These are phyloP conservation scores for Prunus davidiana DNA, from an alignment of 306 rosid genomes.

Conservation along the genomic window DNA sequence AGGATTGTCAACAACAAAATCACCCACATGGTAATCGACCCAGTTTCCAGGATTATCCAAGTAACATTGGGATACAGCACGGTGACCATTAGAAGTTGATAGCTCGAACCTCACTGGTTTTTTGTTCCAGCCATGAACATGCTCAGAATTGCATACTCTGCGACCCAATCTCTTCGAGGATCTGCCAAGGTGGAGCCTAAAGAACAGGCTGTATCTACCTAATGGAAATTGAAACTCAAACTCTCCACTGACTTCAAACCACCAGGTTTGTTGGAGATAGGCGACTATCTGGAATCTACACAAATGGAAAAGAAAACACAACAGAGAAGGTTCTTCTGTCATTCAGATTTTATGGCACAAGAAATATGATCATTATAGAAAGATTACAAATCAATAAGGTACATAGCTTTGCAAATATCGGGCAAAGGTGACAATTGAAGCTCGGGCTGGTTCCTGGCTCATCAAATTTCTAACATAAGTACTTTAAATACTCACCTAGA, in stretches of 20 bases:
- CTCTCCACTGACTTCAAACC: conserved; percentile 86
- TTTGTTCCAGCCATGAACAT: conserved; percentile 79
- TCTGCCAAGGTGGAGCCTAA: conserved; percentile 73
- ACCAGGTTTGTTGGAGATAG: conserved; percentile 94
- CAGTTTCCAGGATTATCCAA: conserved; percentile 71
- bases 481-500: conserved; percentile 61
- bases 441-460: conserved; percentile 1
- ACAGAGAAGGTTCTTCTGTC: conserved; percentile 5
- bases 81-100: conserved; percentile 70
- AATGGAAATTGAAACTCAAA: conserved; percentile 73
- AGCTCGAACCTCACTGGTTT: conserved; percentile 75
- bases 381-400: neutral
- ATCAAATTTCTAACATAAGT: conserved; percentile 6
- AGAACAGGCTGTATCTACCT: conserved; percentile 60
- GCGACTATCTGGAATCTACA: conserved; percentile 77
- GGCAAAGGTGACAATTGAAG: neutral
- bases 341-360: neutral
- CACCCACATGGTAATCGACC: conserved; percentile 69
- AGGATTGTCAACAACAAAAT: conserved; percentile 50
- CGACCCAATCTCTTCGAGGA: conserved; percentile 71
- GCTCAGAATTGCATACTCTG: conserved; percentile 56
- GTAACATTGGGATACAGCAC: conserved; percentile 42
- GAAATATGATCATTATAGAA: neutral
- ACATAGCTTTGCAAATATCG: neutral
- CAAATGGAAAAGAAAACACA: neutral